Conservation (phyloP, 2,329 filamentous ascomycete genomes). For the Alternaria atra region DNA sequence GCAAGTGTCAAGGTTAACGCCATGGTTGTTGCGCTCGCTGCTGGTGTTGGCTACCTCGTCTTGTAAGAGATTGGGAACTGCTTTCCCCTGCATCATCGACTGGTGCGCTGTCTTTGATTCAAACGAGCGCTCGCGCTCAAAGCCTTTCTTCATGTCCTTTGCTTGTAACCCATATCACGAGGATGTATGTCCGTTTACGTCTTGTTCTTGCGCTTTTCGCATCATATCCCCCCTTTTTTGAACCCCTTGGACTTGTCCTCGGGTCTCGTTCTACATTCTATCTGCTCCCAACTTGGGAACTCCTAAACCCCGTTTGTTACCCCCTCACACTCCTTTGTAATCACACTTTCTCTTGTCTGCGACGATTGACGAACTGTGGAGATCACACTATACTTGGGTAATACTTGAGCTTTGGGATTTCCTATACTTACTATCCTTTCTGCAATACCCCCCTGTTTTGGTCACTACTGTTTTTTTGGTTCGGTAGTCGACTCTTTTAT, state of each 20-base stretch:
- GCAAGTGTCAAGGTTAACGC: constrained; percentile 44
- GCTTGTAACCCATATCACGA: constrained; percentile 26
- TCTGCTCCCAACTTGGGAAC: constrained; percentile 21
- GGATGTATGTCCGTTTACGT: constrained; percentile 23
- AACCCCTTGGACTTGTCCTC: constrained; percentile 17
- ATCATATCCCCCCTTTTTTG: constrained; percentile 17
- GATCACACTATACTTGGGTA: constrained; percentile 14
- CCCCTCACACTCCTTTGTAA: constrained; percentile 36
- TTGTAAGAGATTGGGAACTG: constrained; percentile 38
- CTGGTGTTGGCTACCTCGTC: constrained; percentile 46
- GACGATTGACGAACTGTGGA: constrained; percentile 38
- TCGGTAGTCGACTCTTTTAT: constrained; percentile 5
- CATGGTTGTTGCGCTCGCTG: constrained; percentile 41
- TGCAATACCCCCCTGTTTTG: not conserved
- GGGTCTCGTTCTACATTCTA: constrained; percentile 4
- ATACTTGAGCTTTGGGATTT: not conserved
- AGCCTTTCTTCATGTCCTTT: constrained; percentile 24
- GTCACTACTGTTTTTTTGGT: constrained; percentile 14
- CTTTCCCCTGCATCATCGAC: constrained; percentile 42
- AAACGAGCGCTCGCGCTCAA: not conserved
- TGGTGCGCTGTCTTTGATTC: constrained; percentile 43
- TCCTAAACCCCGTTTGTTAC: constrained; percentile 22
- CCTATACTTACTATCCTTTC: constrained; percentile 6
- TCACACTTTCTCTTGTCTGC: constrained; percentile 36
- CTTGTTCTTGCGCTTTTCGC: constrained; percentile 8